Evolutionary conservation across 495 filamentous ascomycete genomes (phyloP), one percentile per base, ranked within the genome.

Genomic region (Neurospora discreta): DNA sequence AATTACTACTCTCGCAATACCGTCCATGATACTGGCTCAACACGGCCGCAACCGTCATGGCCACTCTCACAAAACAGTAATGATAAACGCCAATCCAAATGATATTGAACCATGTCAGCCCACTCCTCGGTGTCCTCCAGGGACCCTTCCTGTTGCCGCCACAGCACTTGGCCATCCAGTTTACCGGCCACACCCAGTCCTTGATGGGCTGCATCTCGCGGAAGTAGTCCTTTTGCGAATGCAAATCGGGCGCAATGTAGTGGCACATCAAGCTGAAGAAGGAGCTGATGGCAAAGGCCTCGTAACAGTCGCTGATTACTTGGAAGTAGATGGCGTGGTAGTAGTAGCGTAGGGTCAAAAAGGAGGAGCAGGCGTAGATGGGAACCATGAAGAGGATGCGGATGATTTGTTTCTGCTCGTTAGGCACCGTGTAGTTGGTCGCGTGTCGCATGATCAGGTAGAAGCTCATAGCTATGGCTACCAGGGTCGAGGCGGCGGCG

Each of bases 91-190:
- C 88, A 36, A 91, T 85, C 93, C 92, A 97, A 73, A 97, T 86
- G 38, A 97, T 88, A 76, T 97, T 97, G 80, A 97, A 97, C 93
- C 93, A 95, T 3, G 93, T 97, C 81, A 97, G 82, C 1, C 94
- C 94, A 80, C 90, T 97, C 72, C 87, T 85, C 10, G 94, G 94
- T 39, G 84, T 90, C 73, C 92, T 86, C 86, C 91, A 91, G 9
- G 85, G 82, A 4, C 91, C 91, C 52, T 65, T 65, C 58, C 85
- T 85, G 36, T 89, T 74, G 4, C 90, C 89, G 18, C 90, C 89
- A 71, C 88, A 90, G 72, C 89, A 91, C 70, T 85, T 88, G 72
- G 90, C 87, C 70, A 92, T 83, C 88, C 89, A 90, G 75, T 75
- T 85, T 33, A 95, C 72, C 3, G 93, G 93, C 87, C 85, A 89